Percentiles rank a stretch among this genome's conserved stretches.
Evolutionary conservation across 2,329 filamentous ascomycete species (phyloP).

Genomic region (Reticulascus tulasneorum): DNA sequence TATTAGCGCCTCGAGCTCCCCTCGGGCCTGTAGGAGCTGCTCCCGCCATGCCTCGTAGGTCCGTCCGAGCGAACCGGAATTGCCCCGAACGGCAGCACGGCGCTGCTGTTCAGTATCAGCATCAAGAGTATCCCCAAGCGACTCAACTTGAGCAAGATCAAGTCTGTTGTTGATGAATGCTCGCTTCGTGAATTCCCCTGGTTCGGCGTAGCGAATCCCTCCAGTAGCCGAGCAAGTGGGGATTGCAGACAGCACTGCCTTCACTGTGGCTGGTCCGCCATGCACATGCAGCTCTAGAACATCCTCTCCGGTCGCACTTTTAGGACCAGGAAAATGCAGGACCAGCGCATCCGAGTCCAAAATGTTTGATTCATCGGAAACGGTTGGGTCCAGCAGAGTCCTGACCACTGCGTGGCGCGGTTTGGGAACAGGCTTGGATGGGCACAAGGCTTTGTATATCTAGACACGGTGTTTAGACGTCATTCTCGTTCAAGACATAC

Average conservation of each 20-base stretch:
- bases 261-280: constrained; percentile 83
- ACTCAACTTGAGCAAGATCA: constrained; percentile 78
- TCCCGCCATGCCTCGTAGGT: constrained; percentile 82
- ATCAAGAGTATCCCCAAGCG: constrained; percentile 57
- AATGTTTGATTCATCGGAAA: constrained; percentile 43
- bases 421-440: constrained; percentile 37
- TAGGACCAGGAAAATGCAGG: constrained; percentile 75
- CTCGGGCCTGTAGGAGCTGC: constrained; percentile 73
- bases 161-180: constrained; percentile 86
- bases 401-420: constrained; percentile 66
- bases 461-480: constrained; percentile 17
- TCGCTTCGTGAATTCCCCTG: constrained; percentile 90
- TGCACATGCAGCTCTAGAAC: constrained; percentile 93
- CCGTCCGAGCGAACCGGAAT: constrained; percentile 63
- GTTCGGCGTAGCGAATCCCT: constrained; percentile 78
- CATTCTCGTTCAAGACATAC: not conserved
- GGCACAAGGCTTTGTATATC: constrained; percentile 51
- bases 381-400: constrained; percentile 58
- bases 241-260: constrained; percentile 78
- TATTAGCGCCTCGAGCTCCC: constrained; percentile 90
- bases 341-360: constrained; percentile 76
- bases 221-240: constrained; percentile 39
- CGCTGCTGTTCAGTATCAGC: constrained; percentile 91
- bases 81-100: constrained; percentile 75
- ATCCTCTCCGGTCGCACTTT: constrained; percentile 88